Percentiles rank a stretch among this genome's conserved stretches.
These are phyloP conservation scores for Brettanomyces bruxellensis DNA, from an alignment of 805 yeast genomes.

Conservation along the genomic window DNA sequence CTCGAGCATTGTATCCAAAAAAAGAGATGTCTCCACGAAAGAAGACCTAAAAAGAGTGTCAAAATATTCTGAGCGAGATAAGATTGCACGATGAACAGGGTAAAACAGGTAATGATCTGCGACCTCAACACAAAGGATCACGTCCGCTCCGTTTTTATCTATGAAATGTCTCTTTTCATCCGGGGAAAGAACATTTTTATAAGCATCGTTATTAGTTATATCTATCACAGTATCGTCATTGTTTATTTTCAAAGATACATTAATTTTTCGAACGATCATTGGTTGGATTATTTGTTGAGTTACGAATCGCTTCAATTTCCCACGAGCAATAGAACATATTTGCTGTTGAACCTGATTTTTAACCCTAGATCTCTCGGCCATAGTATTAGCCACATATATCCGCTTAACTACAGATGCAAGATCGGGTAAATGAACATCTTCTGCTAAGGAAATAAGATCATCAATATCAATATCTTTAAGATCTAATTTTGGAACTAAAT, in stretches of 20 bases:
- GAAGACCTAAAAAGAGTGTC: slow-evolving; percentile 51
- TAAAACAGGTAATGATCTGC: slow-evolving; percentile 28
- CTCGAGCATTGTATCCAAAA: slow-evolving; percentile 9
- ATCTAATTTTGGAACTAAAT: slow-evolving; percentile 22
- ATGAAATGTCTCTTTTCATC: slow-evolving; percentile 18
- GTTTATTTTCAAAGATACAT: neutral
- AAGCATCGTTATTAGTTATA: neutral
- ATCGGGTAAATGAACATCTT: slow-evolving; percentile 28
- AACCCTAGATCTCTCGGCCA: slow-evolving; percentile 19
- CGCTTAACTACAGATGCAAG: slow-evolving; percentile 24
- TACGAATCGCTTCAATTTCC: slow-evolving; percentile 26
- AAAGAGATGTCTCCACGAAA: slow-evolving; percentile 20
- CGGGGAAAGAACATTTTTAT: slow-evolving; percentile 8
- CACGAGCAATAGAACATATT: slow-evolving; percentile 28
- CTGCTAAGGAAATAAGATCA: slow-evolving; percentile 25
- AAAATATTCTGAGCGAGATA: slow-evolving; percentile 56
- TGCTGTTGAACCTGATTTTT: slow-evolving; percentile 25
- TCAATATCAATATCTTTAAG: slow-evolving; percentile 22
- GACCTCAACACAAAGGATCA: slow-evolving; percentile 29
- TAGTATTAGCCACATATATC: slow-evolving; percentile 12
- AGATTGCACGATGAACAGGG: slow-evolving; percentile 57
- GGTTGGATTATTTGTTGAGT: slow-evolving; percentile 13
- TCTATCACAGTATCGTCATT: neutral
- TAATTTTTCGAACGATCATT: neutral
- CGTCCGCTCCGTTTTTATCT: slow-evolving; percentile 35